Evolutionary conservation across 306 rosid species (phyloP).

Genomic region (Trifolium fragiferum): DNA sequence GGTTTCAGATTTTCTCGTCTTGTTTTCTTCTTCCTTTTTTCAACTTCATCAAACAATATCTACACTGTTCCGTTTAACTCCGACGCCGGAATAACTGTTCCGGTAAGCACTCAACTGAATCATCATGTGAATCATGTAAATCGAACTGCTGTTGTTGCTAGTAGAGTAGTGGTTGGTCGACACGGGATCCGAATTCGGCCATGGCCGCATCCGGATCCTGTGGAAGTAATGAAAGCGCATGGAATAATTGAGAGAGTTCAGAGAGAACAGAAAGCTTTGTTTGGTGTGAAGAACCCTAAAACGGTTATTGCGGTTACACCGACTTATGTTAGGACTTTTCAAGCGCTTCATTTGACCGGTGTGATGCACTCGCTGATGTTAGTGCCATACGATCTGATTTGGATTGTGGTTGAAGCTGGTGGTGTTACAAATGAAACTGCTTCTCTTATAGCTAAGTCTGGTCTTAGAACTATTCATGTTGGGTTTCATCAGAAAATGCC

Average conservation of each 20-base stretch:
- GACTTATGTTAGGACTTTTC: slow-evolving; percentile 88
- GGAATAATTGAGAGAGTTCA: slow-evolving; percentile 87
- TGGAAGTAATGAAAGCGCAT: slow-evolving; percentile 95
- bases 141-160: slow-evolving; percentile 44
- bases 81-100: slow-evolving; percentile 51
- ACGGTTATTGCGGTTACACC: slow-evolving; percentile 82
- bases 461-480: slow-evolving; percentile 71
- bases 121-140: slow-evolving; percentile 43
- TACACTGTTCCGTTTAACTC: slow-evolving; percentile 75
- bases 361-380: slow-evolving; percentile 96
- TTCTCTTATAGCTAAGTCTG: slow-evolving; percentile 72
- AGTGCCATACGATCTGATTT: slow-evolving; percentile 80
- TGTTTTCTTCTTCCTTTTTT: slow-evolving; percentile 87
- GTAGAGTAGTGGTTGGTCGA: slow-evolving; percentile 93
- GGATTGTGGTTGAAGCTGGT: slow-evolving; percentile 98
- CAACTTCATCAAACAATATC: slow-evolving; percentile 68
- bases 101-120: slow-evolving; percentile 46
- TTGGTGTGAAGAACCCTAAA: slow-evolving; percentile 81
- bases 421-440: slow-evolving; percentile 86
- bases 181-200: slow-evolving; percentile 99
- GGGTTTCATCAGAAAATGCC: slow-evolving; percentile 74
- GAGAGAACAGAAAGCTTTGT: slow-evolving; percentile 84
- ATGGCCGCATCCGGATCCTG: slow-evolving; percentile 98
- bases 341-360: slow-evolving; percentile 88
- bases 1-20: slow-evolving; percentile 98